phyloP scores from a whole-genome alignment of 163 green algal genomes.

The Smithsoniella earleae region DNA sequence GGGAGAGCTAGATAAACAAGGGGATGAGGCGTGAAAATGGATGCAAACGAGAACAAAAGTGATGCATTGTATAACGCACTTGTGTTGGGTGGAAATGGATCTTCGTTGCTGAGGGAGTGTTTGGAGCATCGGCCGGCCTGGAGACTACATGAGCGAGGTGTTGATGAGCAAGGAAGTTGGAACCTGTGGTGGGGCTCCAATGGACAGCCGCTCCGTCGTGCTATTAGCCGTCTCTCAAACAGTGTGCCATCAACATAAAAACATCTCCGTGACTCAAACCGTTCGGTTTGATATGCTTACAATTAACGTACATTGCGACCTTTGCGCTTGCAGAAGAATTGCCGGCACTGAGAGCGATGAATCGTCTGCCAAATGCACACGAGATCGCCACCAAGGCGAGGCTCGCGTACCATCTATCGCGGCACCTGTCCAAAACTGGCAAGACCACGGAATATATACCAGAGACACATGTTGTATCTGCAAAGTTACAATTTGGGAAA shows the following conservation, averaged over 20 bases:
- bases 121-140: not conserved
- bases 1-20: no score
- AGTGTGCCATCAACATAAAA: not conserved
- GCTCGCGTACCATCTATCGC: not conserved
- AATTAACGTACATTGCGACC: not conserved
- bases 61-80: not conserved
- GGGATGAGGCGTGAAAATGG: no score
- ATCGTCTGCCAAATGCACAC: not conserved
- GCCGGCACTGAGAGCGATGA: not conserved
- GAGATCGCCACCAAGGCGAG: conserved; percentile 15
- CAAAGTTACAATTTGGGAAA: conserved; percentile 30
- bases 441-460: conserved; percentile 34
- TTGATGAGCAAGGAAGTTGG: conserved; percentile 4
- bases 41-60: no score
- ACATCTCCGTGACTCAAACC: not conserved
- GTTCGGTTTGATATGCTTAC: not conserved
- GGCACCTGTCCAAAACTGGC: not conserved
- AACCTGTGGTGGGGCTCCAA: conserved; percentile 25
- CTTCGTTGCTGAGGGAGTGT: not conserved
- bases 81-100: not conserved
- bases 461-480: conserved; percentile 38
- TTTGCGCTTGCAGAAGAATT: not conserved
- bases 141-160: conserved; percentile 1
- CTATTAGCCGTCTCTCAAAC: not conserved
- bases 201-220: not conserved